Base-by-base conservation (phyloP, 148 eudicot genomes). In the Chenopodium album region DNA sequence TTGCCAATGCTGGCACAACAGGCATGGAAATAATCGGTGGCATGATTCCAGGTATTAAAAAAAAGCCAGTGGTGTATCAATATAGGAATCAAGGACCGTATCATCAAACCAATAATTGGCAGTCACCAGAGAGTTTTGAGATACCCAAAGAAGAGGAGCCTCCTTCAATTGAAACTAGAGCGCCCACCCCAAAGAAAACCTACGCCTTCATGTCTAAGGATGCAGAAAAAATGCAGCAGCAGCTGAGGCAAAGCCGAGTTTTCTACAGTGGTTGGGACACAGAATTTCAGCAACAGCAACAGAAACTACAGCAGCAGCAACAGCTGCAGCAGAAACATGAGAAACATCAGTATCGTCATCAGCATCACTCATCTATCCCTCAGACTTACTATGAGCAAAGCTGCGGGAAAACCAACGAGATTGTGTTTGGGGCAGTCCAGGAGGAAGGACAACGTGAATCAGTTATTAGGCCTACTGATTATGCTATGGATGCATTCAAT, bases 201-300 rank as follows among this genome's bases (percentile, higher is more conserved):
- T 96, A 96, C 32, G 88, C 98, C 3, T 95, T 96, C 90, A 92
- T 96, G 99, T 86, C 98, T 44, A 88, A 91, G 64, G 98, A 96
- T 79, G 89, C 91, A 2, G 94, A 94, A 66, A 92, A 91, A 67
- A 87, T 96, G 93, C 98, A 91, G 82, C 90, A 88, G 23, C 93
- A 91, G 81, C 87, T 93, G 56, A 81, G 88, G 77, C 93, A 91
- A 84, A 92, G 97, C 88, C 92, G 88, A 1, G 88, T 79, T 23
- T 90, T 94, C 79, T 91, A 90, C 73, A 88, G 88, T 54, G 91
- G 89, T 19, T 91, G 91, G 97, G 93, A 94, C 48, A 86, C 88
- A 9, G 89, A 88, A n/a, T 69, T 82, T 76, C 93, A 88, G 54
- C 91, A 82, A 70, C 87, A 85, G 10, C 88, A 48, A 17, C 91